A percentile compares a stretch with the other conserved stretches of the same genome.
Evolutionary conservation across 768 basidiomycete species (phyloP).

Genomic region (Filobasidium floriforme): DNA sequence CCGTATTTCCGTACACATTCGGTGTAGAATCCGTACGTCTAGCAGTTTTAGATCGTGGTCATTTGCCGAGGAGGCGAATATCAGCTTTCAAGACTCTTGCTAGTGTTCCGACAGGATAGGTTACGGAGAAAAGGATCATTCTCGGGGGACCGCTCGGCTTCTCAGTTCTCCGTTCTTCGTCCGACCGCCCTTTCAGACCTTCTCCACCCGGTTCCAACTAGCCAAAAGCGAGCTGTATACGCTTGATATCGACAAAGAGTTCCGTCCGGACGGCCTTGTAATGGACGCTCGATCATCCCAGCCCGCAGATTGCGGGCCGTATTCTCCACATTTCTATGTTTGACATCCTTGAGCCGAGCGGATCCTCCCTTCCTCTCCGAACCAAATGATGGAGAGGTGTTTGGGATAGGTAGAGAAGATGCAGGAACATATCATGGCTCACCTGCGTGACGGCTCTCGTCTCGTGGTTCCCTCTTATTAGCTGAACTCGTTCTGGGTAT

Average conservation of each 20-base stretch:
- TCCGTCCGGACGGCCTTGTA: background rate
- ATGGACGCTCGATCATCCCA: slow-evolving; percentile 10
- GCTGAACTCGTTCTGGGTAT: slow-evolving; percentile 90
- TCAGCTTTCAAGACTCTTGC: background rate
- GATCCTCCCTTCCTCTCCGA: background rate
- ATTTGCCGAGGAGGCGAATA: background rate
- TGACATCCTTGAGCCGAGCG: slow-evolving; percentile 2
- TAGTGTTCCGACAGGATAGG: background rate
- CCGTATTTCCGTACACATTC: slow-evolving; percentile 98
- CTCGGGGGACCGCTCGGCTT: background rate
- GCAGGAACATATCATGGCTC: slow-evolving; percentile 40
- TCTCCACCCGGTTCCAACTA: slow-evolving; percentile 1
- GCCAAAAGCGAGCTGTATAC: background rate
- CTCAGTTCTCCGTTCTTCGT: slow-evolving; percentile 17
- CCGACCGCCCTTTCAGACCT: background rate
- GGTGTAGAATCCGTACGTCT: slow-evolving; percentile 99
- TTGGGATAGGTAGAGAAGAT: no score
- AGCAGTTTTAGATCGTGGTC: no score
- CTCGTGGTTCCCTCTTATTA: slow-evolving; percentile 97
- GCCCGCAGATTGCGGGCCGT: background rate
- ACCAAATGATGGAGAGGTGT: no score
- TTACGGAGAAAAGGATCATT: background rate
- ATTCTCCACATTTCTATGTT: slow-evolving; percentile 8
- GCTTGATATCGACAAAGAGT: slow-evolving; percentile 4
- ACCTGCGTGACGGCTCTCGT: slow-evolving; percentile 96